Conservation (phyloP, 2,329 filamentous ascomycete species). For the Hypoxylon sp. region DNA sequence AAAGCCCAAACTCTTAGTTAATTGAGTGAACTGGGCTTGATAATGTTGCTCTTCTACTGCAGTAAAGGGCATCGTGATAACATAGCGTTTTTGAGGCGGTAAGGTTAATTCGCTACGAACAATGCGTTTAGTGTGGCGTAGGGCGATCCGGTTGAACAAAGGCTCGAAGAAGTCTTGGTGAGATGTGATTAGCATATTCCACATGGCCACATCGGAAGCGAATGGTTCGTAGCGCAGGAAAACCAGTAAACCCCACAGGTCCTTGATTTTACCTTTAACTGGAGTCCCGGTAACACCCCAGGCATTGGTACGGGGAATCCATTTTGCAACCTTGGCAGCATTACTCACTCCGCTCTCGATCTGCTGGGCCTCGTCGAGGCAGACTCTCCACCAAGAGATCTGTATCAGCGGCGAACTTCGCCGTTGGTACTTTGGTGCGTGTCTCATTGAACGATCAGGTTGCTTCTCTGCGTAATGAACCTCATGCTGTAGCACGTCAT, state of each 20-base stretch:
- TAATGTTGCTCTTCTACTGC: conserved; percentile 94
- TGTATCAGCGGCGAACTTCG: conserved; percentile 82
- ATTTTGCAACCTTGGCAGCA: conserved; percentile 83
- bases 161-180: conserved; percentile 76
- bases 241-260: conserved; percentile 83
- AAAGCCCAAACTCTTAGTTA: conserved; percentile 79
- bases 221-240: conserved; percentile 88
- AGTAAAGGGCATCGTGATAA: conserved; percentile 92
- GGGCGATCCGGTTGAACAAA: conserved; percentile 79
- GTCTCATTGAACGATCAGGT: conserved; percentile 77
- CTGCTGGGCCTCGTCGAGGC: conserved; percentile 88
- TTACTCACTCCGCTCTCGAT: conserved; percentile 90
- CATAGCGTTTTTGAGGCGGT: conserved; percentile 86
- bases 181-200: conserved; percentile 74
- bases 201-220: conserved; percentile 73
- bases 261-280: conserved; percentile 81
- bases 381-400: conserved; percentile 90
- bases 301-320: conserved; percentile 86
- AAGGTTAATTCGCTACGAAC: conserved; percentile 84
- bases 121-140: conserved; percentile 88
- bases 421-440: conserved; percentile 75
- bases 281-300: conserved; percentile 97
- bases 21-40: conserved; percentile 78
- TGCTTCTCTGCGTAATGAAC: conserved; percentile 81
- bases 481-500: conserved; percentile 81